Percentiles rank a stretch among this genome's conserved stretches.
Evolutionary conservation across 805 yeast genomes (phyloP).

Genomic region (Zygotorulaspora florentina): DNA sequence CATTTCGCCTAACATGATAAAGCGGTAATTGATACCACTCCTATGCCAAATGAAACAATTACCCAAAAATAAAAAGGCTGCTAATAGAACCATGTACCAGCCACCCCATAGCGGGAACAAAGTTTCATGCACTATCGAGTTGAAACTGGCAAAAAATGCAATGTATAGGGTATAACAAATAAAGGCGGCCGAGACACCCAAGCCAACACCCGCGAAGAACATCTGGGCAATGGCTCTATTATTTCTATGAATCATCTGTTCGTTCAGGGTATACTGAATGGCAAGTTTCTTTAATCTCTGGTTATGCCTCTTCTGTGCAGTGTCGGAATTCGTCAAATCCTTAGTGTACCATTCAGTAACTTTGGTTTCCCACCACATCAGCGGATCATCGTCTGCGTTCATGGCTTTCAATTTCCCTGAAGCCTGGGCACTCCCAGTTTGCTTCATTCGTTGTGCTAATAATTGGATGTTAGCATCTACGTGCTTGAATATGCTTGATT

Average conservation of each 20-base stretch:
- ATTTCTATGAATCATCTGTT: constrained; percentile 33
- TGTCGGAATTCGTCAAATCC: constrained; percentile 25
- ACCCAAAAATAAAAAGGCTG: constrained; percentile 58
- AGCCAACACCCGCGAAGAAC: constrained; percentile 59
- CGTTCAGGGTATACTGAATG: constrained; percentile 30
- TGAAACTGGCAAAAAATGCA: constrained; percentile 49
- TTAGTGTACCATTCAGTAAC: constrained; percentile 41
- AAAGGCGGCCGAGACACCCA: constrained; percentile 71
- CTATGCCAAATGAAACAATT: constrained; percentile 70
- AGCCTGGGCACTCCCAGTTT: constrained; percentile 14
- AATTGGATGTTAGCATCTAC: constrained; percentile 24
- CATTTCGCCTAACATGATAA: constrained; percentile 75
- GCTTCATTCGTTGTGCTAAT: constrained; percentile 26
- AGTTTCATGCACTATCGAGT: constrained; percentile 31
- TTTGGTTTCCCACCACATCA: constrained; percentile 30
- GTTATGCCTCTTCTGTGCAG: constrained; percentile 28
- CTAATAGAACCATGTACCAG: constrained; percentile 61
- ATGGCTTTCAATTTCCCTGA: constrained; percentile 13
- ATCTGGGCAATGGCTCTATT: constrained; percentile 38
- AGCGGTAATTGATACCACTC: constrained; percentile 80
- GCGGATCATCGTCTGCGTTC: constrained; percentile 28
- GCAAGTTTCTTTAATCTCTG: constrained; percentile 29
- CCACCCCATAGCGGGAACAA: constrained; percentile 93
- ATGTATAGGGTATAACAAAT: constrained; percentile 52
- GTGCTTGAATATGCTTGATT: constrained; percentile 29